Conservation (phyloP, 2,329 filamentous ascomycete species). For the Aspergillus pseudotamarii region DNA sequence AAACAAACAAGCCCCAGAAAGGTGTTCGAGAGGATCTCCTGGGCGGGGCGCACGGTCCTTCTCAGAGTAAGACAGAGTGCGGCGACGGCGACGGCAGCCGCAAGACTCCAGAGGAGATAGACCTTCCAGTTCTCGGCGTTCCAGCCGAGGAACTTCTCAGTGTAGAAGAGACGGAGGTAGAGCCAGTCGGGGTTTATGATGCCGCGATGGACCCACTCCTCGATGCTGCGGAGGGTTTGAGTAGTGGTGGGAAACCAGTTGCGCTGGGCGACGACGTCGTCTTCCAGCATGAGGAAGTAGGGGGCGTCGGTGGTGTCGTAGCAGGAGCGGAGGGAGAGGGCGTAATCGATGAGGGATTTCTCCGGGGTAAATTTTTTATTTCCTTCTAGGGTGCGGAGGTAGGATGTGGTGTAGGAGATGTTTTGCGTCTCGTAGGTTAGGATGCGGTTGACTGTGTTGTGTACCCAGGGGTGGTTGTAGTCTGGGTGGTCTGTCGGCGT, state of each 20-base stretch:
- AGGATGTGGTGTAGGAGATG: conserved; percentile 11
- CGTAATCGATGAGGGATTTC: conserved; percentile 51
- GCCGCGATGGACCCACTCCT: conserved; percentile 21
- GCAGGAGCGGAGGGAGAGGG: conserved; percentile 46
- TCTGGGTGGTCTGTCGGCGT: conserved; percentile 45
- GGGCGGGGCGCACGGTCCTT: conserved; percentile 17
- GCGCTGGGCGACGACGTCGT: conserved; percentile 51
- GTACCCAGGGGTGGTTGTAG: conserved; percentile 47
- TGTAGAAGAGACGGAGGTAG: conserved; percentile 52
- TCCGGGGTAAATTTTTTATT: conserved; percentile 27
- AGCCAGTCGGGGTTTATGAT: conserved; percentile 30
- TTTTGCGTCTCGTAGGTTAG: conserved; percentile 42
- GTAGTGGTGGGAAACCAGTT: conserved; percentile 50
- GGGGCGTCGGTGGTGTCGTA: conserved; percentile 38
- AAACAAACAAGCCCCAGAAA: conserved; percentile 32
- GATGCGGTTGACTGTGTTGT: conserved; percentile 43
- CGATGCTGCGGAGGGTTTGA: conserved; percentile 39
- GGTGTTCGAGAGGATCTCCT: conserved; percentile 22
- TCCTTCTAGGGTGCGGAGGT: conserved; percentile 18
- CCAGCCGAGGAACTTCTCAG: conserved; percentile 51
- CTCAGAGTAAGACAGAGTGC: conserved; percentile 20
- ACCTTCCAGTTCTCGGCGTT: conserved; percentile 44
- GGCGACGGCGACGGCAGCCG: conserved; percentile 25
- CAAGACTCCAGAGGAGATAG: conserved; percentile 38
- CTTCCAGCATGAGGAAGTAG: conserved; percentile 52